Evolutionary conservation across 75 land plant genomes (phyloP), one percentile per base, ranked within the genome.

Genomic region (Cunninghamia lanceolata): DNA sequence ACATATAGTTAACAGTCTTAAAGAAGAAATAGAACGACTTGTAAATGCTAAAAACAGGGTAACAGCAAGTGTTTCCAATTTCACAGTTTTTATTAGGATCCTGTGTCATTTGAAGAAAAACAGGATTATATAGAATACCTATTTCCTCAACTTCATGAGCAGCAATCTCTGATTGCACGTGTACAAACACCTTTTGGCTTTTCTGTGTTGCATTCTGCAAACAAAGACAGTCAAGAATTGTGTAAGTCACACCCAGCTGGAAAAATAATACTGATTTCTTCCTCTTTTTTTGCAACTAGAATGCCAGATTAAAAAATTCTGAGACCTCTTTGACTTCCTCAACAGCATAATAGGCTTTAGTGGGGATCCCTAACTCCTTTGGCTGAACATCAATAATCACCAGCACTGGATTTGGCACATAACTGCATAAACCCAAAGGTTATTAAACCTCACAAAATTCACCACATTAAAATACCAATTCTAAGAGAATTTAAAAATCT

Each of bases 111-210:
- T n/a, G 52, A 68, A 47, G 14, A 52, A 83, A 47, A 53, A 86
- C 0, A 43, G 82, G 19, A 45, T 40, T 45, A 80, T 28, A 80
- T 42, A 56, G 30, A 92, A 68, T 91, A 98, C 99, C 99, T 56
- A 98, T 98, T 90, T 98, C 99, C 87, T 98, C 99, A 84, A 97
- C 99, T 86, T 98, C 99, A 89, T 98, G 98, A 66, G 99, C 99
- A 82, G 97, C 98, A 90, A 98, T 98, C 88, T 96, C 99, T 43
- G 99, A 98, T 32, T 94, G 92, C 83, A 96, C 99, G 84, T 98
- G 99, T 4, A 95, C 98, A 94, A 98, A 98, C 11, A 93, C 94
- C 87, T 96, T 98, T 83, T 98, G 96, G 86, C 96, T 95, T 89
- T 98, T 98, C 86, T 98, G 99, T 28, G 99, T 98, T 28, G 99